Conservation (phyloP, 1,139 yeast genomes). For the Wickerhamomyces sp. region DNA sequence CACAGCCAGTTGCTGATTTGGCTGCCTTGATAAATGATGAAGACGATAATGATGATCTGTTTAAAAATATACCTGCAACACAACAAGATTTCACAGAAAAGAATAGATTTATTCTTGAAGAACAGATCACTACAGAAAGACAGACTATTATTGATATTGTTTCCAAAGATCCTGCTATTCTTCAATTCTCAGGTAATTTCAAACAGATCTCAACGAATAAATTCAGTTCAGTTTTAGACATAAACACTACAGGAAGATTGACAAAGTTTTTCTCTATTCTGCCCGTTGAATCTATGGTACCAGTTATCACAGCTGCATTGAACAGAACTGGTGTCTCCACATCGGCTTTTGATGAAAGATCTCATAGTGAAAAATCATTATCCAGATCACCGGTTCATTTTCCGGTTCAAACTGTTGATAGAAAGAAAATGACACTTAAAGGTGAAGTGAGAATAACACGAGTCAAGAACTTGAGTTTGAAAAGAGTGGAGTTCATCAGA, state of each 20-base stretch:
- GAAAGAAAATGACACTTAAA: slow-evolving; percentile 38
- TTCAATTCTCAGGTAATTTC: slow-evolving; percentile 38
- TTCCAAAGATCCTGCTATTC: slow-evolving; percentile 43
- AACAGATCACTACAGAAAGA: slow-evolving; percentile 20
- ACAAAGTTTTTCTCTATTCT: slow-evolving; percentile 44
- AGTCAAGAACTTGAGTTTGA: slow-evolving; percentile 30
- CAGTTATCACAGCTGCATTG: slow-evolving; percentile 35
- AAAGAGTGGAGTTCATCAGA: slow-evolving; percentile 46
- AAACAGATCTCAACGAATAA: slow-evolving; percentile 4
- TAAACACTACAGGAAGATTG: slow-evolving; percentile 35
- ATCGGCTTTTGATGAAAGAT: slow-evolving; percentile 11
- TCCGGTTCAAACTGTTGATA: slow-evolving; percentile 39
- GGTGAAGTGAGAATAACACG: slow-evolving; percentile 42
- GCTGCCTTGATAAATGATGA: slow-evolving; percentile 34
- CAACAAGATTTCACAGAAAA: slow-evolving; percentile 28
- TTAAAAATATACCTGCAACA: slow-evolving; percentile 27
- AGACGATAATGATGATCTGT: slow-evolving; percentile 20
- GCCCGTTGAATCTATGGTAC: slow-evolving; percentile 38
- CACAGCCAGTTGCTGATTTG: slow-evolving; percentile 32
- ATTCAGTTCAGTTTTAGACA: slow-evolving; percentile 14
- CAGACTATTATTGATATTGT: slow-evolving; percentile 32
- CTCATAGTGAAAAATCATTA: slow-evolving; percentile 8
- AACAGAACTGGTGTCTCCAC: slow-evolving; percentile 34
- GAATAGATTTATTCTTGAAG: slow-evolving; percentile 20
- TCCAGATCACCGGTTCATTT: slow-evolving; percentile 29